Evolutionary conservation across 345 rosid species (phyloP), one percentile per base, ranked within the genome.

Genomic region (Euphorbia lathyris): DNA sequence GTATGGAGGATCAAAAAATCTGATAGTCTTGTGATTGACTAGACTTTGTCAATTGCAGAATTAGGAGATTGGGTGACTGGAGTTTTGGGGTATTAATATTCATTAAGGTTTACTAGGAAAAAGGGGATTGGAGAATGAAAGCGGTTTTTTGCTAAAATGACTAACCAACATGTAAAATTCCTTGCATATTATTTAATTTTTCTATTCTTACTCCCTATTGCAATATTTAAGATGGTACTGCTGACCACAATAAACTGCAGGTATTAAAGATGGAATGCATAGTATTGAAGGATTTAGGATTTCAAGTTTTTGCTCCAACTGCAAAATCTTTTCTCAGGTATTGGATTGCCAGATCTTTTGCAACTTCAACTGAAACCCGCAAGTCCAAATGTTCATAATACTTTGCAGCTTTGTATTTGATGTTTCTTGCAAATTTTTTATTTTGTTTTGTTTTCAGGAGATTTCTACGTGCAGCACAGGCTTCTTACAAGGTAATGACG

Each of bases 251-350:
- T 23, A 69, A 27, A 26, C 56, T 60, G 32, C 82, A 93, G 98
- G 96, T 93, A 56, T 29, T 89, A 51, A 79, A 83, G 73, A 86
- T 88, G 96, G 98, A 93, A 80, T 69, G 71, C 59, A 84, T 71
- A 76, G 87, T 89, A n/a, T 58, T 93, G 61, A 91, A 87, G 67
- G 79, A 69, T 80, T 80, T 88, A 27, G 85, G 90, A 78, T 94
- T 91, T 78, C 90, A 87, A 67, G 50, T 94, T 27, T 87, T 69
- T 72, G 75, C 78, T 26, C 96, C 98, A 57, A 89, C 95, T 13
- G 77, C 96, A 19, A 89, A 91, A 85, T 81, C 95, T 58, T 94
- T 94, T 79, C 88, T 94, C 65, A 87, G 98, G 98, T 93, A 78
- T 76, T 38, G 19, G 47, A 55, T 32, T 67, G 30, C n/a, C 42